A percentile compares a stretch with the other conserved stretches of the same genome.
These are phyloP conservation scores for Senna tora DNA, from an alignment of 306 rosid species.

Conservation along the genomic window DNA sequence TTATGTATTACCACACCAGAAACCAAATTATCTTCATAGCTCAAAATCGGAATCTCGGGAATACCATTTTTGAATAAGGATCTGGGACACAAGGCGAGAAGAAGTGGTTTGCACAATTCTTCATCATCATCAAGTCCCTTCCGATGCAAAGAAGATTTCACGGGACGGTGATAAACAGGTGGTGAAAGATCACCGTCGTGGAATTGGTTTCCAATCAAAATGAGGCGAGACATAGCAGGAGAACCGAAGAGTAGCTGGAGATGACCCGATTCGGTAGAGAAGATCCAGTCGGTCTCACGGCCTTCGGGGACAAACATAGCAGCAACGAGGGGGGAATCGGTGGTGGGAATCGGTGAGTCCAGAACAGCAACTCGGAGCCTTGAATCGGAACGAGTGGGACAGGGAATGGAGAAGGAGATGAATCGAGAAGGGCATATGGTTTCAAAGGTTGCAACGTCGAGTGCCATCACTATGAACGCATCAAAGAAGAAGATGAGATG, in stretches of 20 bases:
- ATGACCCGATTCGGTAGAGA: conserved; percentile 73
- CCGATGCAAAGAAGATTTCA: conserved; percentile 28
- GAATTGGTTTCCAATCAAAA: conserved; percentile 58
- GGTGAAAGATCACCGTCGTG: conserved; percentile 1
- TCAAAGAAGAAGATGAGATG: no score
- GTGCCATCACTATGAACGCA: conserved; percentile 50
- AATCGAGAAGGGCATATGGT: conserved; percentile 57
- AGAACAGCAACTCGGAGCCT: conserved; percentile 78
- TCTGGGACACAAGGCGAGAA: conserved; percentile 75
- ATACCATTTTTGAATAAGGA: conserved; percentile 53
- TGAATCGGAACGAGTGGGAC: conserved; percentile 47
- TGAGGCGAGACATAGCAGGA: conserved; percentile 62
- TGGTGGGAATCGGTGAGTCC: conserved; percentile 59
- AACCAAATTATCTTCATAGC: conserved; percentile 63
- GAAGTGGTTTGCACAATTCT: conserved; percentile 68
- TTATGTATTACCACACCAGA: conserved; percentile 55
- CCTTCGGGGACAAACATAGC: conserved; percentile 71
- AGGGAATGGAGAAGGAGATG: conserved; percentile 67
- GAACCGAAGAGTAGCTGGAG: conserved; percentile 68
- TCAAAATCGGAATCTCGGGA: conserved; percentile 74
- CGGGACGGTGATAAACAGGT: conserved; percentile 46
- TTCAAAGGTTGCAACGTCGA: conserved; percentile 54
- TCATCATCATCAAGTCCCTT: conserved; percentile 46
- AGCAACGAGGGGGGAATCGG: conserved; percentile 51
- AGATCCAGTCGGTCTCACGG: conserved; percentile 87